Evolutionary conservation across 176 grass and related monocot genomes (phyloP).

Genomic region (Musa acuminata): DNA sequence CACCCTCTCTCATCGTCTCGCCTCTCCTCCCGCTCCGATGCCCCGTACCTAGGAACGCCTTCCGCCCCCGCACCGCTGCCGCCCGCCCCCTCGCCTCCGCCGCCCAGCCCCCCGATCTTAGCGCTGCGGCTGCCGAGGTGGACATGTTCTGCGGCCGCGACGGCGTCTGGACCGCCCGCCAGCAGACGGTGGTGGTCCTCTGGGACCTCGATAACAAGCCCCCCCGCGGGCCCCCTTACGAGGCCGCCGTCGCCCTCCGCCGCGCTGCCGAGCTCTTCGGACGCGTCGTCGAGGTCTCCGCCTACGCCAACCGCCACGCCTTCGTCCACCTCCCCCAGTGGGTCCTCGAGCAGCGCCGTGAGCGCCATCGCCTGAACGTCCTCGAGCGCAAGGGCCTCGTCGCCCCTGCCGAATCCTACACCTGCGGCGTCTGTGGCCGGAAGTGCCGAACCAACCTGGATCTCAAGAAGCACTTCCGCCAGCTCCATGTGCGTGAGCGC

Average conservation of each 20-base stretch:
- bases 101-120: slow-evolving; percentile 19
- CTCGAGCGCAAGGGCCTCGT: slow-evolving; percentile 53
- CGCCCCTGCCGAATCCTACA: slow-evolving; percentile 45
- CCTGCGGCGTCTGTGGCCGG: slow-evolving; percentile 74
- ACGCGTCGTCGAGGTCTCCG: slow-evolving; percentile 60
- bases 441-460: slow-evolving; percentile 74
- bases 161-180: slow-evolving; percentile 31
- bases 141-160: slow-evolving; percentile 53
- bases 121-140: slow-evolving; percentile 21
- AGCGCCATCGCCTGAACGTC: slow-evolving; percentile 45
- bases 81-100: slow-evolving; percentile 1
- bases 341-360: slow-evolving; percentile 56
- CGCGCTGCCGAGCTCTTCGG: slow-evolving; percentile 56
- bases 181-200: slow-evolving; percentile 56
- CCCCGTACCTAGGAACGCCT: background rate
- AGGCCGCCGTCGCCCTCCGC: slow-evolving; percentile 51
- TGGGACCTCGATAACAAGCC: slow-evolving; percentile 99
- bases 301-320: slow-evolving; percentile 83
- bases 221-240: slow-evolving; percentile 57
- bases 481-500: slow-evolving; percentile 90
- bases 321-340: slow-evolving; percentile 71
- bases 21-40: slow-evolving; percentile 3
- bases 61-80: slow-evolving; percentile 15
- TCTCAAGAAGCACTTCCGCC: slow-evolving; percentile 79
- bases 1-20: background rate